phyloP scores from a whole-genome alignment of 2,329 filamentous ascomycete genomes.

The Arthrobotrys sinensis region DNA sequence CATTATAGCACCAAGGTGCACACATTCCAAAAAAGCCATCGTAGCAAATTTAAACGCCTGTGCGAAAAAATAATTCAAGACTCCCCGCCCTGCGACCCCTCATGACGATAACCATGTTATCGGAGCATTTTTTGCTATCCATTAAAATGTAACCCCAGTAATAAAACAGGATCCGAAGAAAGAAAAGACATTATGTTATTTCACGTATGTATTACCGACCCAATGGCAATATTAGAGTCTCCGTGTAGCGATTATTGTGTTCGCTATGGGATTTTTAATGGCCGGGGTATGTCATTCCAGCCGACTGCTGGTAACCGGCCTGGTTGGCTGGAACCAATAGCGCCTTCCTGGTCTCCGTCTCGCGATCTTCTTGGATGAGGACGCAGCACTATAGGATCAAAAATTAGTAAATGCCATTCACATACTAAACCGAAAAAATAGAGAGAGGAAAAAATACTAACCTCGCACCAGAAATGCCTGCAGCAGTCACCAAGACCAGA shows the following conservation, averaged over 20 bases:
- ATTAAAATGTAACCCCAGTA: constrained; percentile 16
- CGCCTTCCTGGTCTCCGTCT: constrained; percentile 49
- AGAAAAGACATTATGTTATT: not conserved
- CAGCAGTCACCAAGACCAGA: constrained; percentile 71
- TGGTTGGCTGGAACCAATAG: constrained; percentile 47
- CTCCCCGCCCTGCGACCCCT: not conserved
- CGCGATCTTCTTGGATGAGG: constrained; percentile 72
- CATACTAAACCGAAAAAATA: not conserved
- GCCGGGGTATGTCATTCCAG: constrained; percentile 37
- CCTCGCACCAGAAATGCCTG: constrained; percentile 71
- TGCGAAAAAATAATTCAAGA: not conserved
- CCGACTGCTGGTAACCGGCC: constrained; percentile 44
- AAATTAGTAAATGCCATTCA: constrained; percentile 34
- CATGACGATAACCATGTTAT: not conserved
- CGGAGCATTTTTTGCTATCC: not conserved
- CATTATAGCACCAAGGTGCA: too few relatives aligned
- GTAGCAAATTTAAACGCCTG: constrained; percentile 5
- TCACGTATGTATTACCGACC: not conserved
- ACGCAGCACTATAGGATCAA: constrained; percentile 70
- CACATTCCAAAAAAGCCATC: not conserved
- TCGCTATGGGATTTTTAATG: constrained; percentile 24
- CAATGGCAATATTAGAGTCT: not conserved
- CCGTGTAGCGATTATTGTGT: constrained; percentile 11
- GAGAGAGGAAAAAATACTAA: constrained; percentile 30
- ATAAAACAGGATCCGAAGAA: constrained; percentile 11